These are phyloP conservation scores for Dentipellis sp. DNA, from an alignment of 768 basidiomycete genomes.

Conservation along the genomic window DNA sequence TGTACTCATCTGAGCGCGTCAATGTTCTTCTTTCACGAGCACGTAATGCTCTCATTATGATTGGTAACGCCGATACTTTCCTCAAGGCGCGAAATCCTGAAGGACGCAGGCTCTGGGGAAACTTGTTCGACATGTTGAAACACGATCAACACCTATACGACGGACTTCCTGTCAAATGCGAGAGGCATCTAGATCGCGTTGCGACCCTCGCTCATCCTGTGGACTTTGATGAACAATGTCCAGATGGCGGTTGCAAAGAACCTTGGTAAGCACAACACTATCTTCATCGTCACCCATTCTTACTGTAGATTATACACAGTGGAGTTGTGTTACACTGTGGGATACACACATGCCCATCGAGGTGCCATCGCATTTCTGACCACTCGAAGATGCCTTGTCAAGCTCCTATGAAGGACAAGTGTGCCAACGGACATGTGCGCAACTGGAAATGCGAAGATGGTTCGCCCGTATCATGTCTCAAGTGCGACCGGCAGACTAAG, in stretches of 20 bases:
- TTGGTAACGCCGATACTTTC: slow-evolving; percentile 59
- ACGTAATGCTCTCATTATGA: slow-evolving; percentile 52
- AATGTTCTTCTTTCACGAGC: slow-evolving; percentile 67
- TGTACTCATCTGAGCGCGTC: slow-evolving; percentile 59
- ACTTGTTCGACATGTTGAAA: slow-evolving; percentile 36
- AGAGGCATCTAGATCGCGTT: slow-evolving; percentile 38
- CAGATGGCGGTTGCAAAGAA: slow-evolving; percentile 54
- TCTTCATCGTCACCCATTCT: background rate
- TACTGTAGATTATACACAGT: slow-evolving; percentile 22
- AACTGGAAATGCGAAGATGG: slow-evolving; percentile 35
- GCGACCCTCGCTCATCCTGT: slow-evolving; percentile 29
- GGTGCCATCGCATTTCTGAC: slow-evolving; percentile 48
- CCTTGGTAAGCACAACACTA: slow-evolving; percentile 38
- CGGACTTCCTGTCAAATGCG: slow-evolving; percentile 52
- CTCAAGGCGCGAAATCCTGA: slow-evolving; percentile 30
- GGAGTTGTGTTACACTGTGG: slow-evolving; percentile 39
- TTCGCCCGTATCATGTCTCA: slow-evolving; percentile 27
- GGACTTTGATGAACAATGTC: slow-evolving; percentile 43
- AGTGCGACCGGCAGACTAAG: slow-evolving; percentile 38
- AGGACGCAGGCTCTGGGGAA: slow-evolving; percentile 42
- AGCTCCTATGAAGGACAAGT: slow-evolving; percentile 26
- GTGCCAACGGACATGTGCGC: slow-evolving; percentile 34
- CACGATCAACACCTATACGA: slow-evolving; percentile 38
- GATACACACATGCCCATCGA: slow-evolving; percentile 45
- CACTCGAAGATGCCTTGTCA: slow-evolving; percentile 47